Evolutionary conservation across 345 rosid species (phyloP).

Genomic region (Nasturtium officinale): DNA sequence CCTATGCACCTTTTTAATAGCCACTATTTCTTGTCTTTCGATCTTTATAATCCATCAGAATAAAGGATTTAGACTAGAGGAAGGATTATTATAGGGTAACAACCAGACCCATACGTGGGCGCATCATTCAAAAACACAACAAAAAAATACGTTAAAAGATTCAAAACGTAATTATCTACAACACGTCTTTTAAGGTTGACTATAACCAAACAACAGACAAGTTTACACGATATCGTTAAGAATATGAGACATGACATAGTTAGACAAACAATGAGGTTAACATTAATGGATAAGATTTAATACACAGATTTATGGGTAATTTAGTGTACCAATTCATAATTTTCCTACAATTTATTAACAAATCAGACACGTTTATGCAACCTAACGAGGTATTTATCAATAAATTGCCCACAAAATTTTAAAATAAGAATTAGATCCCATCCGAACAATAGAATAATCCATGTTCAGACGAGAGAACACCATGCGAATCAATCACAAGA

Average conservation of each 20-base stretch:
- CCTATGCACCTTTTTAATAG: slow-evolving; percentile 15
- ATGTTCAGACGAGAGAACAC: slow-evolving; percentile 20
- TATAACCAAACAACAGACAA: slow-evolving; percentile 4
- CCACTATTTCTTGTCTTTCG: slow-evolving; percentile 11
- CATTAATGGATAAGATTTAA: background rate
- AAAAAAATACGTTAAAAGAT: background rate
- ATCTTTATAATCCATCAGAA: slow-evolving; percentile 47
- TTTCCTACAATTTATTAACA: background rate
- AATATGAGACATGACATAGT: too few relatives aligned
- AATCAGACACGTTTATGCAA: background rate
- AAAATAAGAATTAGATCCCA: background rate
- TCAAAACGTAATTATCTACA: slow-evolving; percentile 6
- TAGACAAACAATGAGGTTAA: too few relatives aligned
- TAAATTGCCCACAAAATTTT: background rate
- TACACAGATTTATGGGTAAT: slow-evolving; percentile 19
- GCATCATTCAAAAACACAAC: background rate
- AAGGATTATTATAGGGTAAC: slow-evolving; percentile 4
- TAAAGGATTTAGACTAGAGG: slow-evolving; percentile 43
- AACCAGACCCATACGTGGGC: slow-evolving; percentile 31
- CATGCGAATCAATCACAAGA: slow-evolving; percentile 38
- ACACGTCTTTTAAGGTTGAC: slow-evolving; percentile 35
- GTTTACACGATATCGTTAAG: slow-evolving; percentile 4
- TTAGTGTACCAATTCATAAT: background rate
- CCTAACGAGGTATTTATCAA: slow-evolving; percentile 1
- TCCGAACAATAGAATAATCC: slow-evolving; percentile 25